These are phyloP conservation scores for Colletotrichum scovillei DNA, from an alignment of 2,329 filamentous ascomycete genomes.

Conservation along the genomic window DNA sequence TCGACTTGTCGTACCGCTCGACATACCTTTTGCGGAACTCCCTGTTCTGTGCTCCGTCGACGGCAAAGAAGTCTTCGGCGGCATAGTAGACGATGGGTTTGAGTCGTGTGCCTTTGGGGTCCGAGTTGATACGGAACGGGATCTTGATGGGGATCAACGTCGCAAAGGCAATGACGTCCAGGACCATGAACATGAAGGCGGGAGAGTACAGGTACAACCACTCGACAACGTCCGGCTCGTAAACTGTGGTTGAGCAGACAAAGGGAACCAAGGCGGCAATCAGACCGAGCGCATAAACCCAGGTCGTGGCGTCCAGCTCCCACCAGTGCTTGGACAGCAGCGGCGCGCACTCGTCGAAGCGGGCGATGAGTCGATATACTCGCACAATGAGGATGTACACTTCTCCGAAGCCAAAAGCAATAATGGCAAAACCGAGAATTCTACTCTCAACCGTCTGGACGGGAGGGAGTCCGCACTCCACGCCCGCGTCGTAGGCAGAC, in stretches of 20 bases:
- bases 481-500: conserved; percentile 21
- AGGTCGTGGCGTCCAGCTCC: conserved; percentile 33
- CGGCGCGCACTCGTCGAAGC: conserved; percentile 27
- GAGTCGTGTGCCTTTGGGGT: conserved; percentile 25
- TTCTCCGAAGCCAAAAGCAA: conserved; percentile 31
- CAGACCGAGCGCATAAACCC: conserved; percentile 32
- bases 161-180: conserved; percentile 28
- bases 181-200: conserved; percentile 34
- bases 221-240: conserved; percentile 28
- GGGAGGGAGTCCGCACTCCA: conserved; percentile 14
- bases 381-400: conserved; percentile 33
- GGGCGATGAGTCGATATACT: conserved; percentile 31
- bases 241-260: conserved; percentile 31
- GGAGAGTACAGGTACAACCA: conserved; percentile 34
- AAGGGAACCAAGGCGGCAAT: conserved; percentile 31
- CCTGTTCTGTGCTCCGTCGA: conserved; percentile 33
- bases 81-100: conserved; percentile 35
- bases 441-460: conserved; percentile 30
- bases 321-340: conserved; percentile 28
- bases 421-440: conserved; percentile 31
- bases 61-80: conserved; percentile 33
- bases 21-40: conserved; percentile 31
- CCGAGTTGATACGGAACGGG: conserved; percentile 33
- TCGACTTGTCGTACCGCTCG: conserved; percentile 32
- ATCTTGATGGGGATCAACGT: conserved; percentile 31